Evolutionary conservation across 2,329 filamentous ascomycete species (phyloP), one percentile per base, ranked within the genome.

Genomic region (Lachnellula cervina): DNA sequence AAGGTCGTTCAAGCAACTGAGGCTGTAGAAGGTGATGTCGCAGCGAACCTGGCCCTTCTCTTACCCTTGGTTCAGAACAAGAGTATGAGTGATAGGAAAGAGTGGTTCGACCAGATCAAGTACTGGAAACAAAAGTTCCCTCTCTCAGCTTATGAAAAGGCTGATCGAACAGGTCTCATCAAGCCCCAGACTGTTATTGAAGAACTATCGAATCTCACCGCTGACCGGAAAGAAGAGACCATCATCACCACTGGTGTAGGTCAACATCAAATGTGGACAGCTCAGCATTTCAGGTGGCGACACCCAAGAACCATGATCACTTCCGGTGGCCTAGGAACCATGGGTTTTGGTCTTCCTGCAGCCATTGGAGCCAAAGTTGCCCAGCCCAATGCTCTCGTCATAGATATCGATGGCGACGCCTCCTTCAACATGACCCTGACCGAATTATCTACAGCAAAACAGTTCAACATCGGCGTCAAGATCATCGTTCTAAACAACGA

Each of bases 401-500:
- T 97, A 57, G 93, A 97, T 72, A 95, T 97, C 68, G 94, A 99
- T 71, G 94, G 94, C 60, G 94, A 97, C 71, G 94, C 93, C n/a
- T 97, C 92, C 3, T 97, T 99, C 79, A 90, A 90, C 80, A 97
- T 99, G 94, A 97, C 94, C 5, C 80, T 97, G 57, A 97, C 93
- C 1, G 94, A 99, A 76, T 84, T 99, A 52, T 89, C 88, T 46
- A 97, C 93, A 1, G 92, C 92, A 43, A 84, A 89, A 8, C 92
- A 99, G 75, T 97, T 97, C 79, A 89, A 94, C 76, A 97, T 97
- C 71, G 92, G 89, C 62, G 87, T 96, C 73, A 97, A 97, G 81
- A 81, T 97, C 58, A 90, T 97, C 65, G 80, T 97, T 25, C 74
- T 99, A 54, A 97, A 97, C 80, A 99, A 96, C 73, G 91, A 96